Base-by-base conservation (phyloP, 2,329 filamentous ascomycete genomes). In the Ceratocystis destructans region DNA sequence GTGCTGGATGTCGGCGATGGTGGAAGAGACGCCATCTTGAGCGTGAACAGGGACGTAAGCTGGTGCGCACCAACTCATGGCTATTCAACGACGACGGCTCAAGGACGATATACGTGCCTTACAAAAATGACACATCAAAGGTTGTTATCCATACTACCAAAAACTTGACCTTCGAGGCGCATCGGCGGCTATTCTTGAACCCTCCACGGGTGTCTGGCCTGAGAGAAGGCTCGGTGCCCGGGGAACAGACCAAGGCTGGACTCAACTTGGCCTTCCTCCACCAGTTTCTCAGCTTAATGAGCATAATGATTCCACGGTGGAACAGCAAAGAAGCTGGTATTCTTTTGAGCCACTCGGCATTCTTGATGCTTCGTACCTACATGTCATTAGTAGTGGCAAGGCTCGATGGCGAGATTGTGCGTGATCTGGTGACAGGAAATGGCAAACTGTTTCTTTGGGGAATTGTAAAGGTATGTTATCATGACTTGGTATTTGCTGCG, bases 221-320 rank as follows among this genome's bases (percentile, higher is more conserved):
- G 61, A 81, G 82, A 48, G 86, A 91, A 74, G 85, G 86, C 15
- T 81, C 82, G 55, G 90, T 95, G 5, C 94, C 94, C 17, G 89
- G 92, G 1, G 83, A 89, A 8, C 89, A 96, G 74, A 93, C 92
- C 2, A 97, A 96, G 75, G 91, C 94, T 0, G 94, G 94, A 0
- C 78, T 99, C 48, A 99, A 99, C 73, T 81, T 99, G 67, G 94
- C 94, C 10, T 99, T 99, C 72, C 76, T 99, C 64, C 94, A 99
- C 74, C 94, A 99, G 76, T 97, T 99, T 72, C 81, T 97, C 64
- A 96, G 93, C 73, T 78, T 99, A 65, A 85, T 97, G 78, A 96
- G 91, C 76, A 97, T 99, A 73, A 96, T 97, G 90, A 89, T 99
- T 69, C 94, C 94, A 5, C 81, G 93, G 69, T 96, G 93, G 88